Evolutionary conservation across 495 filamentous ascomycete genomes (phyloP), one percentile per base, ranked within the genome.

Genomic region (Penicillium taxi): DNA sequence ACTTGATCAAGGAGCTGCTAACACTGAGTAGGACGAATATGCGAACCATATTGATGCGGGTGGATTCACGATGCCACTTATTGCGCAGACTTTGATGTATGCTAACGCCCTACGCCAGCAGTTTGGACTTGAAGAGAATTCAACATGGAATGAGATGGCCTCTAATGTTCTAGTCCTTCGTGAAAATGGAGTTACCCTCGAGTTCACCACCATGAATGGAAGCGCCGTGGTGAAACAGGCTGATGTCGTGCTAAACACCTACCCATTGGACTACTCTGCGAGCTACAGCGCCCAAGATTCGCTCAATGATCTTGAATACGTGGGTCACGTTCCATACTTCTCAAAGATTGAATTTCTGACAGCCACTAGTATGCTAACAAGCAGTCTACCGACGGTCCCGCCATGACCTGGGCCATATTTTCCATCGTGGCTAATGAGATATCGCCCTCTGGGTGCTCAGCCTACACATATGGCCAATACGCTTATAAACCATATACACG

Each of bases 31-130:
- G 61, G 81, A 85, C 49, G 81, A 85, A 56, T 85, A 82, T 47
- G 81, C 81, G 5, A 87, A 88, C 47, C 64, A 76, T 20, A 55
- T 82, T 13, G 70, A 82, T 47, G 82, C 84, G 15, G 78, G 80
- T 27, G 82, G 78, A 16, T 88, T 75, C 50, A 87, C 83, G 1
- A 82, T 83, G 64, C 73, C 80, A 0, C 60, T 82, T 6, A 76
- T 84, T 38, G 75, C 63, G 22, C 62, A 67, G 49, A 81, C 71
- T 11, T 69, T 74, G 41, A 60, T 42, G 4, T 58, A 72, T 33
- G 74, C 78, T 7, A 80, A 80, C 44, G 23, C 48, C 4, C 73
- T 82, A 47, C 75, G 76, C 21, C 42, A 59, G 12, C 53, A 78
- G 18, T 73, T 84, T 44, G 75, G 71, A 15, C 45, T 75, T n/a